phyloP scores from a whole-genome alignment of 2,329 filamentous ascomycete genomes.

The Penicillium fuscoglaucum region DNA sequence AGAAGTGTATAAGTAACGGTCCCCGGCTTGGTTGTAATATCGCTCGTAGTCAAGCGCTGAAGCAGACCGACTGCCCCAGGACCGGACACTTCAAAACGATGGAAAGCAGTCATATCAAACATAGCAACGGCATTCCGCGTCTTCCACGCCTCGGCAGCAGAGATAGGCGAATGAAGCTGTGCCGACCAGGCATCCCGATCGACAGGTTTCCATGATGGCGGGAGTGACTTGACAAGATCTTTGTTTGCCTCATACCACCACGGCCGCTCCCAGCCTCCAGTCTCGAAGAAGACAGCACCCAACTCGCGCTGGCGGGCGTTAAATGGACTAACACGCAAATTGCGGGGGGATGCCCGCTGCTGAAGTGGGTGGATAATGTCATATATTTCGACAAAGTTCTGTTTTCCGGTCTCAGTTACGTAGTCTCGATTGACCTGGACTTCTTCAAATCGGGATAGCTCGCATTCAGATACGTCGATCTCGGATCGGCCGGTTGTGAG shows the following conservation, averaged over 20 bases:
- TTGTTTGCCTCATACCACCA: slow-evolving; percentile 63
- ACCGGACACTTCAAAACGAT: slow-evolving; percentile 59
- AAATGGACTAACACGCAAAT: slow-evolving; percentile 61
- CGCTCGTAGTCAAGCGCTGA: slow-evolving; percentile 47
- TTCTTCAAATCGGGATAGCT: slow-evolving; percentile 62
- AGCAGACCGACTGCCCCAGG: slow-evolving; percentile 58
- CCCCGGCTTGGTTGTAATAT: slow-evolving; percentile 49
- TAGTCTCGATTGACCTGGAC: slow-evolving; percentile 59
- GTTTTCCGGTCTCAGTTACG: slow-evolving; percentile 58
- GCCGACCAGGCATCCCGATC: slow-evolving; percentile 61
- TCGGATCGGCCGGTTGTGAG: slow-evolving; percentile 57
- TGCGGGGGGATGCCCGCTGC: slow-evolving; percentile 58
- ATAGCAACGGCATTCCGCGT: slow-evolving; percentile 62
- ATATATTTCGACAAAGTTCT: slow-evolving; percentile 65
- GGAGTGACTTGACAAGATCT: slow-evolving; percentile 52
- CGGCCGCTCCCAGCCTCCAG: slow-evolving; percentile 64
- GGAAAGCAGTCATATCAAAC: slow-evolving; percentile 63
- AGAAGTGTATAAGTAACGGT: slow-evolving; percentile 59
- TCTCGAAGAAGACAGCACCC: slow-evolving; percentile 54
- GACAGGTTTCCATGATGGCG: slow-evolving; percentile 55
- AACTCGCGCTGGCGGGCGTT: slow-evolving; percentile 56
- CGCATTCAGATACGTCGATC: slow-evolving; percentile 60
- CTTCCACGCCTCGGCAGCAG: slow-evolving; percentile 64
- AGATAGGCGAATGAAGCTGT: slow-evolving; percentile 58
- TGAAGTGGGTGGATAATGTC: slow-evolving; percentile 64